phyloP scores from a whole-genome alignment of 139 green algal genomes.

The Tetraselmis striata region DNA sequence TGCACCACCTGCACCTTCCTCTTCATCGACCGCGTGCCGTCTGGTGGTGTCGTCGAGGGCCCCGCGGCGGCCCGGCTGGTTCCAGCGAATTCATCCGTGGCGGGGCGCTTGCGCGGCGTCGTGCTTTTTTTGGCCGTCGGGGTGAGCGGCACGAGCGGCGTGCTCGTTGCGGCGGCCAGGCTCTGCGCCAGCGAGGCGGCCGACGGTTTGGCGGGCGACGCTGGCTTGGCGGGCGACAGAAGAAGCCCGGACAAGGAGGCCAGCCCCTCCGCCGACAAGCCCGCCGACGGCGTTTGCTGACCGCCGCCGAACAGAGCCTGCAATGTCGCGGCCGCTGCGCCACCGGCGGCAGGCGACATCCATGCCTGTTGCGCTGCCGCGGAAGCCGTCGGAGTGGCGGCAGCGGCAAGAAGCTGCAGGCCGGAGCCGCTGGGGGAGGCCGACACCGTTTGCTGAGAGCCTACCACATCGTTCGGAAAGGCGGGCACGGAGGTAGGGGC shows the following conservation, averaged over 20 bases:
- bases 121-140: not conserved
- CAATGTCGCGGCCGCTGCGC: not conserved
- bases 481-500: not conserved
- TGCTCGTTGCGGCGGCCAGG: not conserved
- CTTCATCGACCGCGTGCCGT: not conserved
- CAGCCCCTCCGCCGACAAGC: no score
- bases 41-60: not conserved
- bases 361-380: not conserved
- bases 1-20: not conserved
- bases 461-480: not conserved
- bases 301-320: not conserved
- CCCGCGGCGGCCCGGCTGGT: no score
- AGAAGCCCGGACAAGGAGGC: no score
- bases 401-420: not conserved
- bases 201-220: not conserved
- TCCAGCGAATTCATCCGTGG: no score
- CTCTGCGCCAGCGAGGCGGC: not conserved
- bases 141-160: not conserved
- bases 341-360: not conserved
- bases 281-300: no score
- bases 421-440: no score
- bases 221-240: not conserved
- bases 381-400: not conserved
- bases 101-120: no score
- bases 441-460: no score